phyloP scores from a whole-genome alignment of 208 protist genomes.

The Trypanosoma melophagium region DNA sequence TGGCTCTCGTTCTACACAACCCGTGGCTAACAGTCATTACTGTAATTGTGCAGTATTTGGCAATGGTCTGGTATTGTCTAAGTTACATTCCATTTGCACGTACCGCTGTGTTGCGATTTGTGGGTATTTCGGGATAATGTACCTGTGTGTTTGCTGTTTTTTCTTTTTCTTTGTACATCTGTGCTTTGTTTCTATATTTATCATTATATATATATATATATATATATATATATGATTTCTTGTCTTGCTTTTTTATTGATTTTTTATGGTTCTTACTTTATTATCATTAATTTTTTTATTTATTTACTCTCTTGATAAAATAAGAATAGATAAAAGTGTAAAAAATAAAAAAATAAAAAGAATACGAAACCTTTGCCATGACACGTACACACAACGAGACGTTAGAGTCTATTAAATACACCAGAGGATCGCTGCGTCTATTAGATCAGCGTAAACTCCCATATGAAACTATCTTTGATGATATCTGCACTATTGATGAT shows the following conservation, averaged over 20 bases:
- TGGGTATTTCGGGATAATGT: constrained; percentile 10
- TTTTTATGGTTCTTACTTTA: neutral
- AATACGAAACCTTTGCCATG: constrained; percentile 23
- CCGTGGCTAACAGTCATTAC: constrained; percentile 49
- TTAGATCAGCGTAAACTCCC: constrained; percentile 88
- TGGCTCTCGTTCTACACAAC: constrained; percentile 44
- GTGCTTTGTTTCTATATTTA: constrained; percentile 2
- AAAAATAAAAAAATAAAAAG: neutral
- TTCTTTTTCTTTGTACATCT: constrained; percentile 6
- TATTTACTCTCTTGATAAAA: neutral
- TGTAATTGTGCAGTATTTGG: constrained; percentile 63
- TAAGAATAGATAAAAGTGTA: neutral
- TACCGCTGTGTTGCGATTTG: constrained; percentile 30
- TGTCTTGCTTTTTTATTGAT: neutral
- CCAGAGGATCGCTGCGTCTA: constrained; percentile 50
- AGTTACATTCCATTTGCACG: constrained; percentile 76
- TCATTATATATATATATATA: neutral
- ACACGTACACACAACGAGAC: constrained; percentile 47
- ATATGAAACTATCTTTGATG: constrained; percentile 77
- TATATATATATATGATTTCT: constrained; percentile 7
- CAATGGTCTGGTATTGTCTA: constrained; percentile 72
- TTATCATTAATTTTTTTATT: neutral
- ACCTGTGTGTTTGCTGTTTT: constrained; percentile 4
- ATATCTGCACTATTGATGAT: constrained; percentile 80
- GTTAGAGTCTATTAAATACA: constrained; percentile 86